Base-by-base conservation (phyloP, 352 stramenopile species). In the Globisporangium recalcitrans region DNA sequence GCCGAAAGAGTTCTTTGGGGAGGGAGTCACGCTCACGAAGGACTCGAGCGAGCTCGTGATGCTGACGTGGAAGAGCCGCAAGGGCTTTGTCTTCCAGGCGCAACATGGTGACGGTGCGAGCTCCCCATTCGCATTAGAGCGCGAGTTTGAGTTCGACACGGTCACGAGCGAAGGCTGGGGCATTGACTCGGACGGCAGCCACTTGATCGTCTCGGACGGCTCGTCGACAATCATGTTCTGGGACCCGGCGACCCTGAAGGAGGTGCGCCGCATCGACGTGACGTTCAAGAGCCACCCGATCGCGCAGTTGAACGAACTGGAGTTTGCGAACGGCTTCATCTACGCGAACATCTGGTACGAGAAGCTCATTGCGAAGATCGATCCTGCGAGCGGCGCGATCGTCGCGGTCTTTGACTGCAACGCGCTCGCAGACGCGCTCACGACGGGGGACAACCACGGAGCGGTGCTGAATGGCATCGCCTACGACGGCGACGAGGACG, bases 261-360 rank as follows among this genome's bases (percentile, higher is more conserved):
- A 95, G 61, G 82, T 80, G 48, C 73, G 87, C 1, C 87, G 78
- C 29, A 65, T 98, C 6, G 76, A 84, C 1, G 81, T 93, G 22
- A 82, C 61, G 24, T 85, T 78, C 36, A 66, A 74, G 6, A 62
- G 59, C 6, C 66, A 82, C 52, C 54, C 68, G 34, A 65, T 97
- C 46, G 54, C 67, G n/a, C 60, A 91, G 44, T 67, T 98, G 32
- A 98, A 98, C 67, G 95, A 98, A 68, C 77, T 98, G 21, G 95
- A 98, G 70, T 85, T 82, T 49, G 95, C 89, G 46, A 91, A 96
- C 47, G 93, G 93, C 16, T 88, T 88, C 51, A 87, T 98, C 55
- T 95, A 97, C 60, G 94, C 91, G 21, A 98, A 98, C 75, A 85
- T 98, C 61, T 98, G 95, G 95, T 97, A 96, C 71, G 70, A 94